Evolutionary conservation across 371 early-diverging fungal species (phyloP).

Genomic region (Amoeboradix gromovi): DNA sequence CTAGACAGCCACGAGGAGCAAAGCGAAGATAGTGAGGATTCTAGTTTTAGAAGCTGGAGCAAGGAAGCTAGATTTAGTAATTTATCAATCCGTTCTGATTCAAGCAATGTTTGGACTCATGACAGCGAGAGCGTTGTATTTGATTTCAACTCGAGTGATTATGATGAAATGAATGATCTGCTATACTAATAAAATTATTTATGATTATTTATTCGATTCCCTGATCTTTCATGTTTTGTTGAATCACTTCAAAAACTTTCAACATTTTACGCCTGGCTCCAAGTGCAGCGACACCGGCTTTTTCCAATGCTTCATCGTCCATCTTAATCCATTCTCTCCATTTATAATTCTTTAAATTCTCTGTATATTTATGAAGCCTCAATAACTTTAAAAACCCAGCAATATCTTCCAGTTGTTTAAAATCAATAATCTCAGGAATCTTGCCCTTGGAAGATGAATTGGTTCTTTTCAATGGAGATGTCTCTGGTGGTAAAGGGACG

Average conservation of each 20-base stretch:
- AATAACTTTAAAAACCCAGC: conserved; percentile 67
- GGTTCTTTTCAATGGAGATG: neutral
- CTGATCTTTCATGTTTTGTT: conserved; percentile 11
- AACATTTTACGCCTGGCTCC: conserved; percentile 79
- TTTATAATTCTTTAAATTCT: conserved; percentile 21
- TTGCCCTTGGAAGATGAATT: conserved; percentile 18
- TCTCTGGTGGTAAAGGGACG: neutral
- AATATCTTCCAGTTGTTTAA: conserved; percentile 47
- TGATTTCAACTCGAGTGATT: too few relatives aligned
- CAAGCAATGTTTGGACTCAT: too few relatives aligned
- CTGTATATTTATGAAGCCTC: conserved; percentile 75
- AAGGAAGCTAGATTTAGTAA: too few relatives aligned
- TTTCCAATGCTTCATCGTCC: conserved; percentile 44
- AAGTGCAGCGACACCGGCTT: conserved; percentile 59
- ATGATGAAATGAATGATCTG: too few relatives aligned
- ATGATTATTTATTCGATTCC: neutral
- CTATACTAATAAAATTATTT: too few relatives aligned
- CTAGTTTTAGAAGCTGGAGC: too few relatives aligned
- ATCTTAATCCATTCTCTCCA: conserved; percentile 42
- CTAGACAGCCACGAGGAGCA: too few relatives aligned
- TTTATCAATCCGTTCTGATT: too few relatives aligned
- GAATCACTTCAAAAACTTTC: conserved; percentile 72
- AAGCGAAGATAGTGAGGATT: too few relatives aligned
- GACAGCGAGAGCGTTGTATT: too few relatives aligned
- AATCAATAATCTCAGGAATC: conserved; percentile 33